A percentile compares a stretch with the other conserved stretches of the same genome.
Conservation (phyloP, 768 basidiomycete genomes). For the Tephrocybe sp. region DNA sequence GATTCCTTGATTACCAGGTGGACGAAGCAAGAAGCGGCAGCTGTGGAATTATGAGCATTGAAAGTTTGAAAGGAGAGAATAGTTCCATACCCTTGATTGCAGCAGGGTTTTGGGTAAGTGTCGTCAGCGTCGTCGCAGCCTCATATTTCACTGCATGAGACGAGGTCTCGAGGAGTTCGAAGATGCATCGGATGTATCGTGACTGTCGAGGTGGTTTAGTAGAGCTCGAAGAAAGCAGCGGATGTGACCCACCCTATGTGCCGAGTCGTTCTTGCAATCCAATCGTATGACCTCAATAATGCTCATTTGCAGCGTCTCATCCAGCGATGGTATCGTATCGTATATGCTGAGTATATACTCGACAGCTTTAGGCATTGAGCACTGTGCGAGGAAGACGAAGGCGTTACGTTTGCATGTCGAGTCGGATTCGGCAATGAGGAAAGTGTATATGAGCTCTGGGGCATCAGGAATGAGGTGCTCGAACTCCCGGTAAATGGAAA, state of each 20-base stretch:
- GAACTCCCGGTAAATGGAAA: constrained; percentile 91
- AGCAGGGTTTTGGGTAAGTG: constrained; percentile 91
- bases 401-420: constrained; percentile 97
- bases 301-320: constrained; percentile 93
- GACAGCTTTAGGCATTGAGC: constrained; percentile 86
- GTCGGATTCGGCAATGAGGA: constrained; percentile 94
- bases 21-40: constrained; percentile 86
- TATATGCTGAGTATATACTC: constrained; percentile 87
- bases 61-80: neutral
- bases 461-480: constrained; percentile 96
- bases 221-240: constrained; percentile 7
- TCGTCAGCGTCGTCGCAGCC: constrained; percentile 91
- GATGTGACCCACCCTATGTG: constrained; percentile 63
- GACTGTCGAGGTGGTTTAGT: constrained; percentile 44
- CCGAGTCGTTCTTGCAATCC: constrained; percentile 84
- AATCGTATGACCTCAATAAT: constrained; percentile 90
- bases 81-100: constrained; percentile 80
- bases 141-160: constrained; percentile 98
- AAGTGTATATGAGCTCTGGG: constrained; percentile 92
- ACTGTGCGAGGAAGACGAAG: constrained; percentile 88
- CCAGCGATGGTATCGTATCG: constrained; percentile 77
- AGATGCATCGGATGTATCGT: constrained; percentile 92
- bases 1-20: constrained; percentile 92
- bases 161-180: constrained; percentile 84
- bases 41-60: constrained; percentile 33